These are phyloP conservation scores for Incumbomyces delicatus DNA, from an alignment of 2,329 filamentous ascomycete genomes.

Conservation along the genomic window DNA sequence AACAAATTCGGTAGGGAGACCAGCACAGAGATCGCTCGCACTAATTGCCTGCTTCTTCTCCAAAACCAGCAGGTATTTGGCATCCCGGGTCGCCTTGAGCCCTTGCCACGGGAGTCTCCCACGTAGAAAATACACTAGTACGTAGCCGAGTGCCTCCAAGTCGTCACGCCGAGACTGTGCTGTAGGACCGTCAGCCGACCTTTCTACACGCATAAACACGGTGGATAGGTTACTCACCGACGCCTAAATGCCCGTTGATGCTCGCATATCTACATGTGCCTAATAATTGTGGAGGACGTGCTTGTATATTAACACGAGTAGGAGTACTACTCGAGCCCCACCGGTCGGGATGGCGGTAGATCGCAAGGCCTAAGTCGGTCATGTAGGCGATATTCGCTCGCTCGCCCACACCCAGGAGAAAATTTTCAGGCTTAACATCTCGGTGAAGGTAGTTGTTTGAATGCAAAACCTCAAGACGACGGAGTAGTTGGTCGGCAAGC, in stretches of 20 bases:
- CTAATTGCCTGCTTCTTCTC: slow-evolving; percentile 20
- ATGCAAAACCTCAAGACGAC: slow-evolving; percentile 22
- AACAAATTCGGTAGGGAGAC: slow-evolving; percentile 16
- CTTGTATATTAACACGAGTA: neutral
- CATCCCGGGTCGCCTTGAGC: slow-evolving; percentile 39
- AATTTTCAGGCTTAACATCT: slow-evolving; percentile 25
- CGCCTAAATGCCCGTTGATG: slow-evolving; percentile 19
- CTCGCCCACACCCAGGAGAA: slow-evolving; percentile 21
- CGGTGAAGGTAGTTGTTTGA: slow-evolving; percentile 20
- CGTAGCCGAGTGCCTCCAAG: slow-evolving; percentile 47
- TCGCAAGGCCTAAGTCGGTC: slow-evolving; percentile 24
- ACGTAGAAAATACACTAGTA: slow-evolving; percentile 67
- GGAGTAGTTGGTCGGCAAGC: slow-evolving; percentile 23
- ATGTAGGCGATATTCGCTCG: slow-evolving; percentile 22
- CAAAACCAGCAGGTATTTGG: slow-evolving; percentile 10
- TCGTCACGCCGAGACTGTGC: slow-evolving; percentile 14
- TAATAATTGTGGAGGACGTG: slow-evolving; percentile 8
- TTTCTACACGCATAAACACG: neutral
- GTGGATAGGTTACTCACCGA: slow-evolving; percentile 12
- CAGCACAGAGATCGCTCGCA: slow-evolving; percentile 17
- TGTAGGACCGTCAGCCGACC: slow-evolving; percentile 4
- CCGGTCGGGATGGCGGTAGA: slow-evolving; percentile 4
- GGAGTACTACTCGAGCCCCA: too few relatives aligned
- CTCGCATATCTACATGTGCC: slow-evolving; percentile 21
- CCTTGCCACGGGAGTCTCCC: slow-evolving; percentile 64